A percentile compares a stretch with the other conserved stretches of the same genome.
These are phyloP conservation scores for Astrothelium macrocarpum DNA, from an alignment of 495 filamentous ascomycete species.

Conservation along the genomic window DNA sequence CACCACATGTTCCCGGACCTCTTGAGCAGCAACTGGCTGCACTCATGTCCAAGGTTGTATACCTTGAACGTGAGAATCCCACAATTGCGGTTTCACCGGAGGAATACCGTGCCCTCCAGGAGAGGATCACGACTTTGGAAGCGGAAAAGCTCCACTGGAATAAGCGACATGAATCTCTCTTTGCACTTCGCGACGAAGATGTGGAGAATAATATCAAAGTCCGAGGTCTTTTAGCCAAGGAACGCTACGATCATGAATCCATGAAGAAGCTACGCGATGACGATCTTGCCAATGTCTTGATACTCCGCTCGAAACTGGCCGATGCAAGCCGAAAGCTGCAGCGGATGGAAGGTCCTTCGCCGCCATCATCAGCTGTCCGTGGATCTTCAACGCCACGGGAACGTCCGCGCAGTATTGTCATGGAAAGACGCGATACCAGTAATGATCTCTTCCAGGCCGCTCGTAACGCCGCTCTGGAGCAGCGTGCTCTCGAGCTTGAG, in stretches of 20 bases:
- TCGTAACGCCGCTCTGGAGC: conserved; percentile 28
- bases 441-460: conserved; percentile 27
- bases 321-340: conserved; percentile 24
- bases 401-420: conserved; percentile 11
- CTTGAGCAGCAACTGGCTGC: conserved; percentile 21
- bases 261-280: conserved; percentile 29
- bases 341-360: not conserved
- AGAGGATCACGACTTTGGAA: conserved; percentile 15
- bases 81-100: conserved; percentile 21
- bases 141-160: conserved; percentile 22
- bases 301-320: conserved; percentile 24
- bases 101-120: conserved; percentile 21
- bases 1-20: conserved; percentile 14
- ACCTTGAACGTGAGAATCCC: conserved; percentile 24
- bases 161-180: conserved; percentile 28
- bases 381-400: not conserved
- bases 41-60: conserved; percentile 21
- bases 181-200: conserved; percentile 29
- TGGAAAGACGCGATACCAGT: conserved; percentile 20
- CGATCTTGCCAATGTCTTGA: conserved; percentile 26
- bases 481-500: conserved; percentile 28
- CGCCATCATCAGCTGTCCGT: not conserved
- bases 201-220: conserved; percentile 29
- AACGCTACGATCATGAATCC: conserved; percentile 24
- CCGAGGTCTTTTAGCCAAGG: conserved; percentile 27